These are phyloP conservation scores for Apiotrichum sp. DNA, from an alignment of 1,284 basidiomycete species.

Conservation along the genomic window DNA sequence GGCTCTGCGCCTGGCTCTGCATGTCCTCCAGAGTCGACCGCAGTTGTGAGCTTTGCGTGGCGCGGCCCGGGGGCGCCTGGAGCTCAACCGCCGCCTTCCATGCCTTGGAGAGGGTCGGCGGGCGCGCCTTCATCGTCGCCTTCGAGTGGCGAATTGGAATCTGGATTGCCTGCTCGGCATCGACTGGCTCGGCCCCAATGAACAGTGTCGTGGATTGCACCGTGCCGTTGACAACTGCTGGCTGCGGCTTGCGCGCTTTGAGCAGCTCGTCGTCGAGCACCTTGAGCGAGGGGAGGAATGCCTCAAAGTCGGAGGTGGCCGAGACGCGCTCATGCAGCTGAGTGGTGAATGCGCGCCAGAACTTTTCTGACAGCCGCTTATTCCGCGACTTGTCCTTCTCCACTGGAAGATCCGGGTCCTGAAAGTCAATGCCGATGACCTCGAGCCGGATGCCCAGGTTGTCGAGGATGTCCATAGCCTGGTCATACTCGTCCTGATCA, in stretches of 20 bases:
- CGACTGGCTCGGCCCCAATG: constrained; percentile 64
- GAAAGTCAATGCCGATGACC: constrained; percentile 47
- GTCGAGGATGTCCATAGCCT: constrained; percentile 60
- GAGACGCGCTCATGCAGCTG: constrained; percentile 50
- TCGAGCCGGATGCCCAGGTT: constrained; percentile 62
- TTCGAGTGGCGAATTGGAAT: constrained; percentile 75
- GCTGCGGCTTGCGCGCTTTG: constrained; percentile 62
- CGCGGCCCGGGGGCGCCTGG: constrained; percentile 12
- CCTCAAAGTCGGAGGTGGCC: constrained; percentile 42
- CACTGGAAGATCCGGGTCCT: constrained; percentile 22
- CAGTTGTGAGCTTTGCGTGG: background rate
- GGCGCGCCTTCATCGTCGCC: constrained; percentile 65
- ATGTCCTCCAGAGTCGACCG: constrained; percentile 17
- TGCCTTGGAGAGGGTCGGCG: constrained; percentile 78
- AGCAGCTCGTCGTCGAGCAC: constrained; percentile 68
- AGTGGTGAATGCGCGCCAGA: constrained; percentile 54
- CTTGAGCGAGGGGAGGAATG: constrained; percentile 55
- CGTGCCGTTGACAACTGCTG: constrained; percentile 62
- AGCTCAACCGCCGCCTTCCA: constrained; percentile 48
- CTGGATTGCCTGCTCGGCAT: constrained; percentile 64
- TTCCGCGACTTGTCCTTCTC: constrained; percentile 34
- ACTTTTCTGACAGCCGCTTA: constrained; percentile 66
- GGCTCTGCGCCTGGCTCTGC: constrained; percentile 13
- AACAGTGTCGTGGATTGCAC: constrained; percentile 60
- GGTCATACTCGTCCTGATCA: constrained; percentile 56